phyloP scores from a whole-genome alignment of 2,329 filamentous ascomycete genomes.

The Ascochyta koolunga region DNA sequence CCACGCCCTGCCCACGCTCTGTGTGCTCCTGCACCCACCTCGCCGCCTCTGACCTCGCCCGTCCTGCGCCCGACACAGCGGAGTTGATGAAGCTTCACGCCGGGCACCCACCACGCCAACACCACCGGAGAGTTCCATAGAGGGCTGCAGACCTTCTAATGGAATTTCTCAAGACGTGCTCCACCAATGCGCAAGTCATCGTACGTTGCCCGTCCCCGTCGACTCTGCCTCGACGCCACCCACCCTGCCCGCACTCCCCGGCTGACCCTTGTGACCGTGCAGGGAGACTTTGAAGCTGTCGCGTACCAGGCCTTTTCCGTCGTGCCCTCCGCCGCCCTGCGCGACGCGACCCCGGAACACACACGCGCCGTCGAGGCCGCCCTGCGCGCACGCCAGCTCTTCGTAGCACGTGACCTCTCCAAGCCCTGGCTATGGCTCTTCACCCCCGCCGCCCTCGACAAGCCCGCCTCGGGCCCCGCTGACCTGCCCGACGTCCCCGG shows the following conservation, averaged over 20 bases:
- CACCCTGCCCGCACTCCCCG: too few relatives aligned
- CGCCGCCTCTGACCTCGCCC: not conserved
- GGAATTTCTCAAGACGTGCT: constrained; percentile 48
- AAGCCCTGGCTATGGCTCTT: constrained; percentile 46
- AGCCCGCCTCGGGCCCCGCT: constrained; percentile 25
- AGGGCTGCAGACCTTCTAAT: constrained; percentile 42
- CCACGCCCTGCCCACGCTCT: constrained; percentile 6
- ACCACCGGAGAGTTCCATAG: constrained; percentile 49
- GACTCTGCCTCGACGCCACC: constrained; percentile 17
- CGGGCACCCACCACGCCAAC: constrained; percentile 41
- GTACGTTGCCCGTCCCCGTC: constrained; percentile 28
- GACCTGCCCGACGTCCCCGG: constrained; percentile 38
- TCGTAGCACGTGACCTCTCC: constrained; percentile 40
- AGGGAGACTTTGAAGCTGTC: constrained; percentile 48
- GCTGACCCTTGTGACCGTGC: not conserved
- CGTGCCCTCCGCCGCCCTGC: constrained; percentile 26
- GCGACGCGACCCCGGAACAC: constrained; percentile 31
- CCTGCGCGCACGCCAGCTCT: constrained; percentile 33
- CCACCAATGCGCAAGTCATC: constrained; percentile 49
- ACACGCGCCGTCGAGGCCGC: constrained; percentile 40
- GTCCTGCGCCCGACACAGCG: constrained; percentile 16
- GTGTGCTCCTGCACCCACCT: not conserved
- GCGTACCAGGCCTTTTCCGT: constrained; percentile 46
- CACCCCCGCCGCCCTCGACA: constrained; percentile 32
- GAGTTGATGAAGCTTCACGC: constrained; percentile 49